Conservation (phyloP, 176 grass and related monocot genomes). For the Triticum aestivum region DNA sequence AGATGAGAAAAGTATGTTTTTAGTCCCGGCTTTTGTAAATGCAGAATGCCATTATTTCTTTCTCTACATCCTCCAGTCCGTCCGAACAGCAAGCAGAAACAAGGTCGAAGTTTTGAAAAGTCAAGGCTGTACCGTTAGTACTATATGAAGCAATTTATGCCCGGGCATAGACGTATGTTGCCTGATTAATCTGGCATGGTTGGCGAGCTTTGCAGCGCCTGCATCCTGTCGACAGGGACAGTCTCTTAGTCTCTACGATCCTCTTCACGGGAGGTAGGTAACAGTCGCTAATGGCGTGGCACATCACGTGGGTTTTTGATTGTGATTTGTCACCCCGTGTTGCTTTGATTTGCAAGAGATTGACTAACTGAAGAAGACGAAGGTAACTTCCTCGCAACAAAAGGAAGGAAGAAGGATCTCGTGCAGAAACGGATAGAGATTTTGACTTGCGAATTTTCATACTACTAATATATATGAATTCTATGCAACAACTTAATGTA, state of each 20-base stretch:
- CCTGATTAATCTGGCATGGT: neutral
- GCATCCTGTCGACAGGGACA: constrained; percentile 12
- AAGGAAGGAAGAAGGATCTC: neutral
- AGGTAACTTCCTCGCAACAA: neutral
- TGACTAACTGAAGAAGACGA: neutral
- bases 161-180: neutral
- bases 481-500: too few species aligned
- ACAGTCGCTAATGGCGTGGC: neutral
- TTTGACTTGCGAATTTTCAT: neutral
- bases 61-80: too few species aligned
- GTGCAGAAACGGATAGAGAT: neutral
- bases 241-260: neutral
- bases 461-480: too few species aligned
- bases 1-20: too few species aligned
- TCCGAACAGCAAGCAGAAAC: too few species aligned
- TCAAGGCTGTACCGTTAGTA: neutral
- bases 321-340: neutral
- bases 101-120: neutral
- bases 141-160: neutral
- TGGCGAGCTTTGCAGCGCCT: neutral
- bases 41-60: too few species aligned
- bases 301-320: neutral
- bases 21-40: too few species aligned
- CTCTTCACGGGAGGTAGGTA: neutral
- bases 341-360: neutral